phyloP scores from a whole-genome alignment of 352 stramenopile species.

The Pythium chondricola region DNA sequence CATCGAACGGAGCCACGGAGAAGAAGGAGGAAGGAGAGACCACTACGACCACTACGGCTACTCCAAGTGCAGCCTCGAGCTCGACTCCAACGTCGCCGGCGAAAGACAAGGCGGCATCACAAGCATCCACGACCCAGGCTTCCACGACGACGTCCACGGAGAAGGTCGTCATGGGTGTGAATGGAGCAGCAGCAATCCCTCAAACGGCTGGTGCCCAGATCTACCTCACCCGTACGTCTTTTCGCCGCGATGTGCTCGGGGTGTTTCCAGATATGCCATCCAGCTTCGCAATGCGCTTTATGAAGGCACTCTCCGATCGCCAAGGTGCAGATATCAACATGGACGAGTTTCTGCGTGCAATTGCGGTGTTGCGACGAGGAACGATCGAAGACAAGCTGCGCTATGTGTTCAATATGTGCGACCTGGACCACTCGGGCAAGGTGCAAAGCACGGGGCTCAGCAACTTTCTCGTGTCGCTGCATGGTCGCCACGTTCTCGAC shows the following conservation, averaged over 20 bases:
- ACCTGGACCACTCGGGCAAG: conserved; percentile 81
- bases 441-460: conserved; percentile 80
- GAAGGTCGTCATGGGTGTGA: conserved; percentile 32
- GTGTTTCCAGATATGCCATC: conserved; percentile 88
- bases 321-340: conserved; percentile 84
- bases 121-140: not conserved
- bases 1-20: not conserved
- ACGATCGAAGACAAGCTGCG: conserved; percentile 69
- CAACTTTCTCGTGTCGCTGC: conserved; percentile 81
- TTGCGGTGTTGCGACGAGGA: conserved; percentile 70
- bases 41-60: conserved; percentile 1
- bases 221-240: conserved; percentile 75
- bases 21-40: conserved; percentile 15
- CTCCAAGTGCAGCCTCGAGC: not conserved
- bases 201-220: conserved; percentile 75
- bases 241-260: conserved; percentile 78
- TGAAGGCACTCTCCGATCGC: conserved; percentile 82
- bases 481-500: conserved; percentile 73
- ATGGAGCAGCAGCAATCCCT: conserved; percentile 34
- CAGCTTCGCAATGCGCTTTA: conserved; percentile 85
- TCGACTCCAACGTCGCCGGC: conserved; percentile 35
- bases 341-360: conserved; percentile 79
- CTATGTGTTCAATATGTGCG: conserved; percentile 87
- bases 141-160: conserved; percentile 14
- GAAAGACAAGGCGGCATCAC: conserved; percentile 17